phyloP scores from a whole-genome alignment of 768 basidiomycete genomes.

The Crepidotus variabilis region DNA sequence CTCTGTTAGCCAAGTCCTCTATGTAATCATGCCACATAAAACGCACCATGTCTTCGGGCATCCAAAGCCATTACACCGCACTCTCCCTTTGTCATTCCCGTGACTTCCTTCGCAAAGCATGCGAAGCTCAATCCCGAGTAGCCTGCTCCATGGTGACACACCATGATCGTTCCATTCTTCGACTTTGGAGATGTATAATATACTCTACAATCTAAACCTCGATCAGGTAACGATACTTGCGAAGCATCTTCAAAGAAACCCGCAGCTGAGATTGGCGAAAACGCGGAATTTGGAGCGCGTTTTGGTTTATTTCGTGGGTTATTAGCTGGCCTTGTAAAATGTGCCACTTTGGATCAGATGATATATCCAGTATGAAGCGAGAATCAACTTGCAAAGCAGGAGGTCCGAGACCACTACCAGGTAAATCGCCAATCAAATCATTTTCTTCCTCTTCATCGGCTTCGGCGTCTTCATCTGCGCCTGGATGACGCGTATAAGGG shows the following conservation, averaged over 20 bases:
- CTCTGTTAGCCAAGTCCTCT: not conserved
- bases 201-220: conserved; percentile 66
- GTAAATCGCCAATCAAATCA: conserved; percentile 60
- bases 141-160: conserved; percentile 96
- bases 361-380: conserved; percentile 13
- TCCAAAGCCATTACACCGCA: conserved; percentile 83
- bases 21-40: not conserved
- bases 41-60: conserved; percentile 82
- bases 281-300: conserved; percentile 53
- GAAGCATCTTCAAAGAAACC: conserved; percentile 77
- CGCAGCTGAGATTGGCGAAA: conserved; percentile 73
- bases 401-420: conserved; percentile 55
- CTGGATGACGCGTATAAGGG: conserved; percentile 6
- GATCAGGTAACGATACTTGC: conserved; percentile 63
- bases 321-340: conserved; percentile 29
- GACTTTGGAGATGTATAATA: conserved; percentile 78
- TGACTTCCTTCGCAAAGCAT: conserved; percentile 80
- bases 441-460: conserved; percentile 54
- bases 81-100: conserved; percentile 55
- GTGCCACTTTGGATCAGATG: conserved; percentile 14
- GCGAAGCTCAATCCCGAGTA: conserved; percentile 90
- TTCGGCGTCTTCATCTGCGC: conserved; percentile 34
- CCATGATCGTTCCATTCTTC: conserved; percentile 61
- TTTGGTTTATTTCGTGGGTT: conserved; percentile 23
- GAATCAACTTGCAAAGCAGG: conserved; percentile 53